Base-by-base conservation (phyloP, 1,284 basidiomycete genomes). In the Puccinia hordei region DNA sequence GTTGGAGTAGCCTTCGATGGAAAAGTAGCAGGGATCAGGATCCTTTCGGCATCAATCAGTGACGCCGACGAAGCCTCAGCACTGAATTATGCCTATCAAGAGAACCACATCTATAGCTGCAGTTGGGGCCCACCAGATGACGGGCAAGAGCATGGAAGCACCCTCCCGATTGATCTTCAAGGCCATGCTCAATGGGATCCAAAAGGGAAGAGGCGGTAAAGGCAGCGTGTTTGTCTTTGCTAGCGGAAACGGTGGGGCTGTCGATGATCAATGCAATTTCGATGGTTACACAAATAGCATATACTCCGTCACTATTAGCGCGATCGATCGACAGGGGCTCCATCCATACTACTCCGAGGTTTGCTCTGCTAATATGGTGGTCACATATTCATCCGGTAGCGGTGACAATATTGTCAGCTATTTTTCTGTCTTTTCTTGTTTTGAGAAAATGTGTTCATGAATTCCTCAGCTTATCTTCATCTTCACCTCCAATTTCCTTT, bases 221-320 rank as follows among this genome's bases (percentile, higher is more conserved):
- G 97, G 97, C 2, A 94, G 92, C 59, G 88, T 99, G 82, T 99
- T 93, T 84, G 97, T 99, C 51, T 99, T 99, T 86, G 97, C 97
- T 0, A 95, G 94, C 81, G 97, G 97, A 0, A 99, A 99, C 85
- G 97, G 97, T 30, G 97, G 94, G 33, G 90, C 90, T 2, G 89
- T 89, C 73, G 93, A 92, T 44, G 97, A 99, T 85, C 97, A 99
- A 87, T 99, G 97, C 88, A 99, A 99, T 86, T 99, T 99, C 85
- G 97, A 99, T 83, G 97, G 97, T 8, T 99, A 99, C 86, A 99
- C 97, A 46, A 99, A 99, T 85, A 94, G 92, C 83, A 97, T 98
- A 82, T 98, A 95, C 87, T 94, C 92, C 6, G 91, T 99, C 77
- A 99, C 97, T 0, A 94, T 99, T 41, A 92, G 94, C 12, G 94